Percentiles rank a stretch among this genome's conserved stretches.
These are phyloP conservation scores for Boechera divaricarpa DNA, from an alignment of 345 rosid genomes.

Conservation along the genomic window DNA sequence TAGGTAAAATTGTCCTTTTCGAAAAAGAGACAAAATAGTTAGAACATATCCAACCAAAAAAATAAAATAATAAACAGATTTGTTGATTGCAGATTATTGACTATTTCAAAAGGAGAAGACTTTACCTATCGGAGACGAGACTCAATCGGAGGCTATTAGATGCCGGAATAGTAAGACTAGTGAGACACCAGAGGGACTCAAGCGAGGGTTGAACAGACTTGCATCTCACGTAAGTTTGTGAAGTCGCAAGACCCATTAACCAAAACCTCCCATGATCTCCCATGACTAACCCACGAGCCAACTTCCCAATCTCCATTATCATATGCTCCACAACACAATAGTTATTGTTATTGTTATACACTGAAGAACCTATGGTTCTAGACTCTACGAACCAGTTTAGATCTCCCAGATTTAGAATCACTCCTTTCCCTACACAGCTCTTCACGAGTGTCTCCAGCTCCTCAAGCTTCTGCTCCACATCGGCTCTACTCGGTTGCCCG, in stretches of 20 bases:
- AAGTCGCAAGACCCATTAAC: conserved; percentile 88
- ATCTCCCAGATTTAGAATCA: conserved; percentile 78
- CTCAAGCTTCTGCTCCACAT: conserved; percentile 61
- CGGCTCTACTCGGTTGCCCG: conserved; percentile 57
- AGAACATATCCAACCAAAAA: conserved; percentile 36
- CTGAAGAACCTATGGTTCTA: conserved; percentile 48
- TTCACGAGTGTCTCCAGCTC: conserved; percentile 58
- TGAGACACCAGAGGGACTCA: conserved; percentile 69
- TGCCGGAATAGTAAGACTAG: conserved; percentile 74
- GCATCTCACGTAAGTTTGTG: conserved; percentile 76
- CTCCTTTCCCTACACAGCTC: conserved; percentile 55
- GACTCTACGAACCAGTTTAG: conserved; percentile 68
- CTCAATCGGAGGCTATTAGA: conserved; percentile 66
- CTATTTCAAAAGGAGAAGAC: conserved; percentile 17
- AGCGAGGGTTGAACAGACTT: conserved; percentile 74
- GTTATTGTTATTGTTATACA: conserved; percentile 38
- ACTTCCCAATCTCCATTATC: conserved; percentile 75
- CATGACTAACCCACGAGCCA: conserved; percentile 51
- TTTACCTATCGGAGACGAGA: conserved; percentile 82
- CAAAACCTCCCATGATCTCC: conserved; percentile 67
- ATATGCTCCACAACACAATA: conserved; percentile 66
- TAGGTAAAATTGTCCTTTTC: conserved; percentile 44
- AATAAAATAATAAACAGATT: not conserved
- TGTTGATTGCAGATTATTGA: conserved; percentile 11
- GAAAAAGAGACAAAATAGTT: conserved; percentile 42